Conservation (phyloP, 306 rosid species). For the Vigna mungo region DNA sequence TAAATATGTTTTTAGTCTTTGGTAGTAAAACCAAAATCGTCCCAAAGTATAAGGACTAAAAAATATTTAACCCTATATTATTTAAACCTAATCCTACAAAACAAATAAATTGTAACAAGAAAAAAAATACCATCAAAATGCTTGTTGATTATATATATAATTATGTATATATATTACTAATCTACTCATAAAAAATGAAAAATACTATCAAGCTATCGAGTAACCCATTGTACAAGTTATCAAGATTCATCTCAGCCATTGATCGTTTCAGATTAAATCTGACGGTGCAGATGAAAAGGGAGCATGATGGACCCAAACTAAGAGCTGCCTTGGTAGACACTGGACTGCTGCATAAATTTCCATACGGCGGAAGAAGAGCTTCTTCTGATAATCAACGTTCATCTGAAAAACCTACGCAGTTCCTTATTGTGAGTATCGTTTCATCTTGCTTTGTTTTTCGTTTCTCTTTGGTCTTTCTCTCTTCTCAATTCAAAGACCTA, state of each 20-base stretch:
- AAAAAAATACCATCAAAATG: too few relatives aligned
- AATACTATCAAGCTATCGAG: too few relatives aligned
- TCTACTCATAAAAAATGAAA: too few relatives aligned
- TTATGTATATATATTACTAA: too few relatives aligned
- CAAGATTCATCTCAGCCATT: background rate
- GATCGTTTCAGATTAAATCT: background rate
- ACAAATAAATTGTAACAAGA: too few relatives aligned
- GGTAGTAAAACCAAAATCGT: too few relatives aligned
- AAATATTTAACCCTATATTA: too few relatives aligned
- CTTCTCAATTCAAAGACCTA: background rate
- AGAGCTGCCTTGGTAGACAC: background rate
- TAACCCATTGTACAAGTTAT: constrained; percentile 1
- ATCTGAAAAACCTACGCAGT: background rate
- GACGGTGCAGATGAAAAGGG: background rate
- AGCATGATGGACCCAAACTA: background rate
- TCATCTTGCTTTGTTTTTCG: background rate
- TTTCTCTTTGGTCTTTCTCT: background rate
- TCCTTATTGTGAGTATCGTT: background rate
- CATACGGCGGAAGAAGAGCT: background rate
- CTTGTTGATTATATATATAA: too few relatives aligned
- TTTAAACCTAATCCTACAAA: too few relatives aligned
- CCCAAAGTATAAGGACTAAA: too few relatives aligned
- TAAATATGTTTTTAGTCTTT: too few relatives aligned
- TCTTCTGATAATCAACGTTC: background rate
- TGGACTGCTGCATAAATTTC: background rate